These are phyloP conservation scores for Eucalyptus urophylla DNA, from an alignment of 345 rosid species.

Conservation along the genomic window DNA sequence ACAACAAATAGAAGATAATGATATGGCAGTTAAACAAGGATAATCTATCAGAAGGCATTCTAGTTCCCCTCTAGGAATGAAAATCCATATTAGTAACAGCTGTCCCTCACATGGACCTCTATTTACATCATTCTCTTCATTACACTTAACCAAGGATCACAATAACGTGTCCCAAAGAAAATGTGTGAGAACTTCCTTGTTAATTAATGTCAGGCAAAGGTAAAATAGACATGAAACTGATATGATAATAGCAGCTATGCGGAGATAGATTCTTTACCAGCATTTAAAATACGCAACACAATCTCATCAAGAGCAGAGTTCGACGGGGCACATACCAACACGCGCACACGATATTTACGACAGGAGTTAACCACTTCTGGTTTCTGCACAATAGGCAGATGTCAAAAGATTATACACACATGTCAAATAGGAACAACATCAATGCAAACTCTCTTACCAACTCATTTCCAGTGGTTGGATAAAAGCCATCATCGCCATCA, in stretches of 20 bases:
- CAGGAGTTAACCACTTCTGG: slow-evolving; percentile 73
- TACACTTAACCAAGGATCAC: background rate
- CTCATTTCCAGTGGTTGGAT: slow-evolving; percentile 82
- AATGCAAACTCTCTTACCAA: slow-evolving; percentile 40
- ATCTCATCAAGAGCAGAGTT: slow-evolving; percentile 99
- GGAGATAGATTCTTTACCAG: slow-evolving; percentile 29
- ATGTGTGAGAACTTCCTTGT: background rate
- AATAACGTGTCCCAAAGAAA: background rate
- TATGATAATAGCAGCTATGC: background rate
- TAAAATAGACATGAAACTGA: background rate
- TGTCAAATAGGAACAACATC: background rate
- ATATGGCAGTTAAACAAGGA: background rate
- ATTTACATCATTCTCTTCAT: background rate
- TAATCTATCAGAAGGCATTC: background rate
- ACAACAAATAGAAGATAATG: background rate
- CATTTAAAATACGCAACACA: slow-evolving; percentile 64
- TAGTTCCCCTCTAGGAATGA: background rate
- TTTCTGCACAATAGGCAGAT: slow-evolving; percentile 31
- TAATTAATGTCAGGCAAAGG: background rate
- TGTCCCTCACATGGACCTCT: background rate
- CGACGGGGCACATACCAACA: slow-evolving; percentile 95
- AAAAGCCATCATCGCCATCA: slow-evolving; percentile 86
- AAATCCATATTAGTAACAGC: background rate
- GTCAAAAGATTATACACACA: background rate
- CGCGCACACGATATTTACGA: slow-evolving; percentile 64